Conservation (phyloP, 345 rosid genomes). For the Litchi chinensis region DNA sequence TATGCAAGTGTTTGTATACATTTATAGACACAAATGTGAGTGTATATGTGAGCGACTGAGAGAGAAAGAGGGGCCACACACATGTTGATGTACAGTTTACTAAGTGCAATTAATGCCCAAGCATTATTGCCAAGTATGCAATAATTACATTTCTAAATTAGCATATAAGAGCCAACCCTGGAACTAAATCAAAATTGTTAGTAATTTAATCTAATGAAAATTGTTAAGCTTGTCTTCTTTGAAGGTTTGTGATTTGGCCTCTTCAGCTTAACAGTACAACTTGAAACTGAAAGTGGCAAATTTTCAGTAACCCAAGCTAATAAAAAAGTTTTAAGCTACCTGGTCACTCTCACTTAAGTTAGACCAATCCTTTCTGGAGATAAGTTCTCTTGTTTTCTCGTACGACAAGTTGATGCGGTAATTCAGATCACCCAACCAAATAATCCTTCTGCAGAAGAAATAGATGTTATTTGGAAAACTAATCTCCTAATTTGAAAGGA, state of each 20-base stretch:
- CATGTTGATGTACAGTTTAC: background rate
- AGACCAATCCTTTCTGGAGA: conserved; percentile 70
- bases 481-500: background rate
- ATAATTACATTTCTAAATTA: background rate
- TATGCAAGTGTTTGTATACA: background rate
- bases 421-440: conserved; percentile 96
- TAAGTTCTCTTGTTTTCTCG: conserved; percentile 63
- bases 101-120: background rate
- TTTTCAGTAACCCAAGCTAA: background rate
- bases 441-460: conserved; percentile 61
- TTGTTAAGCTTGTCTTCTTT: background rate
- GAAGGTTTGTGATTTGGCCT: background rate
- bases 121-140: background rate
- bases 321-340: conserved; percentile 40
- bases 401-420: conserved; percentile 80
- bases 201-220: background rate
- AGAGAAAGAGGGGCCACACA: background rate
- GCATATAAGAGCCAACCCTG: background rate
- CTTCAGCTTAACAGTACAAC: background rate
- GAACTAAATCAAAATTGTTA: background rate
- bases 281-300: background rate
- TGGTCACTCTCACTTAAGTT: conserved; percentile 73
- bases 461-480: conserved; percentile 14
- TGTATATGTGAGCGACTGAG: background rate
- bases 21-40: background rate